Evolutionary conservation across 176 grass and related monocot genomes (phyloP).

Genomic region (Ampelocalamus luodianensis): DNA sequence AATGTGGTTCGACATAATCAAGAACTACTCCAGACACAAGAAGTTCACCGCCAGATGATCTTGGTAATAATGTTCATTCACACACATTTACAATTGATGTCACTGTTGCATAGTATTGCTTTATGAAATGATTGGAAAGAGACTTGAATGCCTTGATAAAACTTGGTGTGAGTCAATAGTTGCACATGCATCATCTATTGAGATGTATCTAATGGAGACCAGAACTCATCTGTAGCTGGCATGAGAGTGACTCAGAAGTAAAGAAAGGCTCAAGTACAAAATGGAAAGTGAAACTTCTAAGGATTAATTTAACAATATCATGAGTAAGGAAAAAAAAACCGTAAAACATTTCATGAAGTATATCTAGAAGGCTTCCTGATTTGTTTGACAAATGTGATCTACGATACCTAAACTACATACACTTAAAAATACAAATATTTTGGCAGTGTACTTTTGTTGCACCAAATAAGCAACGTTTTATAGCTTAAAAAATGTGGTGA

Average conservation of each 20-base stretch:
- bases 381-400: background rate
- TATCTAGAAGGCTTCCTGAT: background rate
- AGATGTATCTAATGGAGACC: conserved; percentile 32
- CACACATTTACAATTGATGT: no score
- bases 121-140: conserved; percentile 37
- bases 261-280: conserved; percentile 30
- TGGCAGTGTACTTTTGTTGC: background rate
- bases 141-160: conserved; percentile 26
- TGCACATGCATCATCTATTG: conserved; percentile 38
- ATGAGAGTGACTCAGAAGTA: conserved; percentile 42
- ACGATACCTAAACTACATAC: background rate
- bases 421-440: background rate
- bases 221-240: conserved; percentile 35
- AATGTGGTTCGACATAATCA: no score
- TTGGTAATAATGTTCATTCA: no score
- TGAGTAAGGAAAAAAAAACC: background rate
- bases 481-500: background rate
- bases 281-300: background rate
- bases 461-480: background rate
- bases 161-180: conserved; percentile 1
- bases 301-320: conserved; percentile 27
- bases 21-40: no score
- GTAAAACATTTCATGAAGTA: background rate
- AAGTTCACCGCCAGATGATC: no score
- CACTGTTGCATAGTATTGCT: background rate